Evolutionary conservation across 345 rosid genomes (phyloP), one percentile per base, ranked within the genome.

Genomic region (Theobroma cacao): DNA sequence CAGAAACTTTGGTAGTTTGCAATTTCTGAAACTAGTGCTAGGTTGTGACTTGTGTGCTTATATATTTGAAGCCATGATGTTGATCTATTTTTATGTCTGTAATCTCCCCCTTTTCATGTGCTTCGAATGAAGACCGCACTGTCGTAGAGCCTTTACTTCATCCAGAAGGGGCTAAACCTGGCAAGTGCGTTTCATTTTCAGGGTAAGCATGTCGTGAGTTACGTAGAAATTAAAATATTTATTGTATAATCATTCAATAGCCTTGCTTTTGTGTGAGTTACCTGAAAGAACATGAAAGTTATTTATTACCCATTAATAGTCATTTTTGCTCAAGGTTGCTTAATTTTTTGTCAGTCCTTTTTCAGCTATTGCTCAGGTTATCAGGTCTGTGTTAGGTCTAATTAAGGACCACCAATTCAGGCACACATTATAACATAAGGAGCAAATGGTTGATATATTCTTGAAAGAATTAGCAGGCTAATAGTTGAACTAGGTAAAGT

Each of bases 41-140:
- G 15, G 34, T 59, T 74, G 31, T 56, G 12, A n/a, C n/a, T n/a
- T 53, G 34, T 45, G 45, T n/a, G n/a, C n/a, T 75, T 40, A 17
- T 24, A 9, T 30, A 48, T 48, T 31, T 77, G 55, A 45, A 74
- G 33, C 50, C 7, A 41, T 13, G 68, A 31, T 43, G 33, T 75
- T 61, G 40, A 11, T 50, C 68, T 33, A 5, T 30, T 62, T 80
- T 48, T 38, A 26, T 45, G 11, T 73, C 75, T 43, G 77, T 64
- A 75, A 60, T 80, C 80, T 30, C 36, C 59, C 26, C 67, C 33
- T 71, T 78, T 45, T 69, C 89, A 96, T 96, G 97, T 84, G 97
- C 99, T 83, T 94, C 98, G 40, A 92, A 62, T 64, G 95, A 90
- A 83, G 98, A 94, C 79, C 98, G 92, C 84, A 83, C 91, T 0